Evolutionary conservation across 1,284 basidiomycete species (phyloP).

Genomic region (Tetrapyrgos nigripes): DNA sequence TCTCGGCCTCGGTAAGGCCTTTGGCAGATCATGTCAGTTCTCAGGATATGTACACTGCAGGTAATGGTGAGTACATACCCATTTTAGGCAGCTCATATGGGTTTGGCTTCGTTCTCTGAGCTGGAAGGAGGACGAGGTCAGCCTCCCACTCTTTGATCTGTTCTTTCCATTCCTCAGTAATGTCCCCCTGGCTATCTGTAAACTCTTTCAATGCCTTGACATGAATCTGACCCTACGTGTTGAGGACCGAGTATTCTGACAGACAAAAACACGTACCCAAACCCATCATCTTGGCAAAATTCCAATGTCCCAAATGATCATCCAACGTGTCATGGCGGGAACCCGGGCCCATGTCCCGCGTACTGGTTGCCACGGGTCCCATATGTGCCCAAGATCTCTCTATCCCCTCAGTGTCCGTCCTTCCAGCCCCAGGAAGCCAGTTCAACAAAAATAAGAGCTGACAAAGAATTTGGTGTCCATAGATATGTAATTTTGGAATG

Average conservation of each 20-base stretch:
- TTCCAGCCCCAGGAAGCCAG: conserved; percentile 20
- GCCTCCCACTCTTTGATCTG: conserved; percentile 30
- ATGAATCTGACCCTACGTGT: background rate
- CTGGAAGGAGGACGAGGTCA: conserved; percentile 8
- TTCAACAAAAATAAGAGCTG: conserved; percentile 31
- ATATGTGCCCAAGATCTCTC: background rate
- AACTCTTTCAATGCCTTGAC: conserved; percentile 1
- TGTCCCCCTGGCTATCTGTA: background rate
- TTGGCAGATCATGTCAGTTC: background rate
- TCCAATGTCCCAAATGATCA: conserved; percentile 34
- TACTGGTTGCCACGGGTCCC: background rate
- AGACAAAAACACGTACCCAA: background rate
- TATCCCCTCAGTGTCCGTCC: conserved; percentile 36
- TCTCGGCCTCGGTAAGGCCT: conserved; percentile 18
- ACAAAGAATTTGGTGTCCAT: conserved; percentile 25
- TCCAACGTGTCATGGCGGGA: conserved; percentile 31
- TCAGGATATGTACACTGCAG: background rate
- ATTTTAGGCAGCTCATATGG: conserved; percentile 22
- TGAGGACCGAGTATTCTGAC: background rate
- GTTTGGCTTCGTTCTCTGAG: conserved; percentile 17
- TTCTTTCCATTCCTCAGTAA: conserved; percentile 21
- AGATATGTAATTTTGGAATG: conserved; percentile 34
- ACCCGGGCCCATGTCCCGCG: conserved; percentile 33
- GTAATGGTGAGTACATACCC: conserved; percentile 6
- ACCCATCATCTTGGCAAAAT: conserved; percentile 30